These are phyloP conservation scores for Globisporangium cylindrosporum DNA, from an alignment of 352 stramenopile genomes.

Conservation along the genomic window DNA sequence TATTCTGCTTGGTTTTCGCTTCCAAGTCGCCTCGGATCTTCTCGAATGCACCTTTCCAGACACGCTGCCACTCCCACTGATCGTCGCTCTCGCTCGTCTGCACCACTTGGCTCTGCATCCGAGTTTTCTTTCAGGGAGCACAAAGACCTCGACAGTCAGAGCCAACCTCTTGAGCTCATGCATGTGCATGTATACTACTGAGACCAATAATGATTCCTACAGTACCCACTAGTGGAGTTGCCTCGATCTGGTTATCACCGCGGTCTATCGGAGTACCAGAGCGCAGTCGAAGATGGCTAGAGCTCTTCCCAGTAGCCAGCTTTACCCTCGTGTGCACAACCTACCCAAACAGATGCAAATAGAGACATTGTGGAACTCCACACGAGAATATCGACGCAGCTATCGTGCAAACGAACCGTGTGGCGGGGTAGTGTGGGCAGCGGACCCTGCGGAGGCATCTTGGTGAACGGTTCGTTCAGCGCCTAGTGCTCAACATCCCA, in stretches of 20 bases:
- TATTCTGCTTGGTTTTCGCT: conserved; percentile 27
- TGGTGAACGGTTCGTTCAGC: conserved; percentile 55
- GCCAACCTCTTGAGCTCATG: too few species aligned
- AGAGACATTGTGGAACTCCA: not conserved
- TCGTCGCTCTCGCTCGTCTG: conserved; percentile 62
- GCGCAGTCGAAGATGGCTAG: not conserved
- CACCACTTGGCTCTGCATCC: conserved; percentile 41
- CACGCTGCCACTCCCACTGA: conserved; percentile 65
- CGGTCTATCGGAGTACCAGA: not conserved
- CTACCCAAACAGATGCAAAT: not conserved
- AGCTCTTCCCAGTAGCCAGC: not conserved
- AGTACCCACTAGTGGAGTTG: not conserved
- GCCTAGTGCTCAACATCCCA: conserved; percentile 17
- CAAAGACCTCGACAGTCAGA: not conserved
- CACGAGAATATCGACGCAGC: not conserved
- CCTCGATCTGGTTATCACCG: not conserved
- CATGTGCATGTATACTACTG: too few species aligned
- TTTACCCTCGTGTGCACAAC: not conserved
- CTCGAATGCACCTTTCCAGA: conserved; percentile 74
- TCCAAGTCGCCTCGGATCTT: conserved; percentile 46
- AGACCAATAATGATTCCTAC: not conserved
- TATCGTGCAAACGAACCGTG: conserved; percentile 25
- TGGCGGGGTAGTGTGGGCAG: conserved; percentile 46
- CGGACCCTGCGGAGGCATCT: conserved; percentile 60
- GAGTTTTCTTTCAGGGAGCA: conserved; percentile 17